Percentiles rank a stretch among this genome's conserved stretches.
Evolutionary conservation across 768 basidiomycete genomes (phyloP).

Genomic region (Kwoniella newhampshirensis): DNA sequence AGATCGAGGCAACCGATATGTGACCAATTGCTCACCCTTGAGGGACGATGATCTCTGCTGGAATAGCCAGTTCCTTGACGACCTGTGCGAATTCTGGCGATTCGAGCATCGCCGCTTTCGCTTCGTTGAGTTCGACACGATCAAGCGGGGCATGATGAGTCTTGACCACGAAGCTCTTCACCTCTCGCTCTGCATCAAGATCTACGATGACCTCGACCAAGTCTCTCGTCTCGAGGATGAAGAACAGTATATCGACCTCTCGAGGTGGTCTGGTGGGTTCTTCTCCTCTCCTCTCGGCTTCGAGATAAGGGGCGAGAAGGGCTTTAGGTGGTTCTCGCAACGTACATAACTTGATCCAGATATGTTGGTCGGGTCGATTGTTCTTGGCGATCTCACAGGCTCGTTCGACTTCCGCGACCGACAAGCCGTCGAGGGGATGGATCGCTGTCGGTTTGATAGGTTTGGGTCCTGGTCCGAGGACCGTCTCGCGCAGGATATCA

Average conservation of each 20-base stretch:
- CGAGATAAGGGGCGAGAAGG: slow-evolving; percentile 6
- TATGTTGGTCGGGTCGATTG: background rate
- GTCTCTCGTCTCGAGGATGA: slow-evolving; percentile 4
- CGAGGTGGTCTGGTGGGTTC: background rate
- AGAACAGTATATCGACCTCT: slow-evolving; percentile 18
- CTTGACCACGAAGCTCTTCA: slow-evolving; percentile 1
- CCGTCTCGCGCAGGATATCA: slow-evolving; percentile 15
- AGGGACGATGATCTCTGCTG: slow-evolving; percentile 18
- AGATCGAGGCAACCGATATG: too few relatives aligned
- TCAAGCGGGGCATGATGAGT: slow-evolving; percentile 17
- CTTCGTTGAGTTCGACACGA: slow-evolving; percentile 24
- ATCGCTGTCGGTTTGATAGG: background rate
- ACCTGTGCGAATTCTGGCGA: slow-evolving; percentile 19
- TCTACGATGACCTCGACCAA: slow-evolving; percentile 15
- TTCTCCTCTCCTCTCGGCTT: slow-evolving; percentile 10
- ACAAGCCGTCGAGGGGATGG: slow-evolving; percentile 16
- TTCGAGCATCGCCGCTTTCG: slow-evolving; percentile 18
- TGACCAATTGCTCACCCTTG: slow-evolving; percentile 26
- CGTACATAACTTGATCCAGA: slow-evolving; percentile 12
- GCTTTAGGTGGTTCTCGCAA: slow-evolving; percentile 15
- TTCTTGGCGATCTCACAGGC: slow-evolving; percentile 7
- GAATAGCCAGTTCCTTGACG: slow-evolving; percentile 15
- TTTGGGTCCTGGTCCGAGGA: background rate
- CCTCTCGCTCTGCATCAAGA: slow-evolving; percentile 1
- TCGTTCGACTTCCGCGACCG: slow-evolving; percentile 3